phyloP scores from a whole-genome alignment of 495 filamentous ascomycete species.

The Paragyromitra xinjiangensis region DNA sequence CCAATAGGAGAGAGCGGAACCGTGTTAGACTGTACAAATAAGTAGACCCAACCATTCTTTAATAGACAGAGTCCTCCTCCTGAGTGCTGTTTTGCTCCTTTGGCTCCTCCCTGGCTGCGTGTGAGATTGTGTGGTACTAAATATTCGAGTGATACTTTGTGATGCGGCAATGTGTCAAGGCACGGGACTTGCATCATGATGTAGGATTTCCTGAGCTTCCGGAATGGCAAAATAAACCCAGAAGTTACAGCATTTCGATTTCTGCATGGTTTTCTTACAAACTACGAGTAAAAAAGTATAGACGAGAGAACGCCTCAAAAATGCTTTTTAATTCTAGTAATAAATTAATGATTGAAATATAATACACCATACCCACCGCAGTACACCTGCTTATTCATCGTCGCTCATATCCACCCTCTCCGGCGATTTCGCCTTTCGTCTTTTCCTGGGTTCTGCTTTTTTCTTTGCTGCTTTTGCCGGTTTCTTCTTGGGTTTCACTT shows the following conservation, averaged over 20 bases:
- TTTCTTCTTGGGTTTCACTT: constrained; percentile 10
- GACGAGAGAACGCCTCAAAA: neutral
- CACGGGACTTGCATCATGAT: neutral
- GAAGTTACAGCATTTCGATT: neutral
- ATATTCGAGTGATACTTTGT: neutral
- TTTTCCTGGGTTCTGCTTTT: neutral
- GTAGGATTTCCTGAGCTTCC: neutral
- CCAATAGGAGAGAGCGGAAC: too few relatives aligned
- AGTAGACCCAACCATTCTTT: too few relatives aligned
- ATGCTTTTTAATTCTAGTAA: neutral
- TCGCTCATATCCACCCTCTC: neutral
- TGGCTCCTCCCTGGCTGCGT: neutral
- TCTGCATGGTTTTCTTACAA: neutral
- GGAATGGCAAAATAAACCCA: neutral
- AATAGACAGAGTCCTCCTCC: too few relatives aligned
- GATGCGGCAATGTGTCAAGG: neutral
- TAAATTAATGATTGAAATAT: neutral
- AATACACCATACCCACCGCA: neutral
- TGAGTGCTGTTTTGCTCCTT: too few relatives aligned
- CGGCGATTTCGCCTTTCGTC: neutral
- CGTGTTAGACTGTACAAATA: too few relatives aligned
- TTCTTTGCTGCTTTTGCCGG: neutral
- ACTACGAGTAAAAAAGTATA: neutral
- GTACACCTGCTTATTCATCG: neutral
- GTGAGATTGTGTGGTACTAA: neutral